phyloP scores from a whole-genome alignment of 2,329 filamentous ascomycete genomes.

The Ceratocystis papillata region DNA sequence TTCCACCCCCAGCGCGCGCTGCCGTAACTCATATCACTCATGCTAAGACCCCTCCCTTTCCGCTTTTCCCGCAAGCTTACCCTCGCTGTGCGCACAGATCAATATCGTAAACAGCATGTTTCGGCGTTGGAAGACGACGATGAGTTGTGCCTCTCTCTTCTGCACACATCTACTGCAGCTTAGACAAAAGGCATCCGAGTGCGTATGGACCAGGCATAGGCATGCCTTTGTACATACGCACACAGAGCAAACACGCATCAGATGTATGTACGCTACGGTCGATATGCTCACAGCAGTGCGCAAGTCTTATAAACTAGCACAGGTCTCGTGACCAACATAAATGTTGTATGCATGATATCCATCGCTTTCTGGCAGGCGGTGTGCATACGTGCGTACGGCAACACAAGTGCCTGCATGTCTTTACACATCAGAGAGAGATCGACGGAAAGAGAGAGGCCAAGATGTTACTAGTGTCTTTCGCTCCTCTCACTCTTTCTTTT shows the following conservation, averaged over 20 bases:
- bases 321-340: neutral
- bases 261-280: neutral
- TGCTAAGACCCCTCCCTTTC: neutral
- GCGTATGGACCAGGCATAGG: neutral
- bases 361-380: neutral
- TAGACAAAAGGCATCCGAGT: too few species aligned
- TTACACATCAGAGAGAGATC: too few species aligned
- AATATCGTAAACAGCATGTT: neutral
- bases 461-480: neutral
- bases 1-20: neutral
- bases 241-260: neutral
- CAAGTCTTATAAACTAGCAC: neutral
- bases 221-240: neutral
- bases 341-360: neutral
- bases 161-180: too few species aligned
- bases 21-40: neutral
- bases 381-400: slow-evolving; percentile 1
- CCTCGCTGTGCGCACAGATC: neutral
- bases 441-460: too few species aligned
- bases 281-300: neutral
- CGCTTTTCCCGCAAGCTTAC: neutral
- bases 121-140: neutral
- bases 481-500: neutral
- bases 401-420: neutral
- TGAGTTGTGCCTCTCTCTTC: too few species aligned